These are phyloP conservation scores for Hymenochaete sp. DNA, from an alignment of 1,284 basidiomycete species.

Conservation along the genomic window DNA sequence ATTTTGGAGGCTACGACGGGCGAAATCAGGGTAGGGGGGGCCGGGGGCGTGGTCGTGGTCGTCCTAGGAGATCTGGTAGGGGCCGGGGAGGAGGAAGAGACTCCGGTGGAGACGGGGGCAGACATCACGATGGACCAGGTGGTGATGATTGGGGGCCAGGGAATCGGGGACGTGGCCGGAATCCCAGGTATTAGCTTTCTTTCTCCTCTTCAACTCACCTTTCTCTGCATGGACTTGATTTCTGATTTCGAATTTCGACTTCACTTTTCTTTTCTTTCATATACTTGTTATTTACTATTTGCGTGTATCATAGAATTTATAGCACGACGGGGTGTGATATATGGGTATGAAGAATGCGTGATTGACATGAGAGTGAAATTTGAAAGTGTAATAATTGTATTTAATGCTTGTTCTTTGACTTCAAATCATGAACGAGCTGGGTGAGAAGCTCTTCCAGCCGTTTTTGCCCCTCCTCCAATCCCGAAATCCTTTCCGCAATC, in stretches of 20 bases:
- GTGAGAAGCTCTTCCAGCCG: conserved; percentile 50
- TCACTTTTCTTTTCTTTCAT: not conserved
- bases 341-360: not conserved
- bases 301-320: no score
- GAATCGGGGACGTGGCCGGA: not conserved
- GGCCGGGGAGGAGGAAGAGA: not conserved
- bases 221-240: not conserved
- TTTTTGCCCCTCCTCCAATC: conserved; percentile 54
- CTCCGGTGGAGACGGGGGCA: not conserved
- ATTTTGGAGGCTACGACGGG: no score
- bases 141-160: not conserved
- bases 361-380: not conserved
- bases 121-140: not conserved
- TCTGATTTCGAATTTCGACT: not conserved
- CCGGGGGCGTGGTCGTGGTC: conserved; percentile 17
- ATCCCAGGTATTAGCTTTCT: no score
- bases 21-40: conserved; percentile 17
- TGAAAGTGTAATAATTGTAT: not conserved
- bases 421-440: conserved; percentile 13
- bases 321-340: not conserved
- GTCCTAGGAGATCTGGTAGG: not conserved
- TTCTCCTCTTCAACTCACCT: no score
- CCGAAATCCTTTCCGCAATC: conserved; percentile 38
- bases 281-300: not conserved
- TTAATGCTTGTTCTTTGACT: not conserved